Percentiles rank a stretch among this genome's conserved stretches.
phyloP scores from a whole-genome alignment of 2,329 filamentous ascomycete species.

The Aspergillus fumigatus region DNA sequence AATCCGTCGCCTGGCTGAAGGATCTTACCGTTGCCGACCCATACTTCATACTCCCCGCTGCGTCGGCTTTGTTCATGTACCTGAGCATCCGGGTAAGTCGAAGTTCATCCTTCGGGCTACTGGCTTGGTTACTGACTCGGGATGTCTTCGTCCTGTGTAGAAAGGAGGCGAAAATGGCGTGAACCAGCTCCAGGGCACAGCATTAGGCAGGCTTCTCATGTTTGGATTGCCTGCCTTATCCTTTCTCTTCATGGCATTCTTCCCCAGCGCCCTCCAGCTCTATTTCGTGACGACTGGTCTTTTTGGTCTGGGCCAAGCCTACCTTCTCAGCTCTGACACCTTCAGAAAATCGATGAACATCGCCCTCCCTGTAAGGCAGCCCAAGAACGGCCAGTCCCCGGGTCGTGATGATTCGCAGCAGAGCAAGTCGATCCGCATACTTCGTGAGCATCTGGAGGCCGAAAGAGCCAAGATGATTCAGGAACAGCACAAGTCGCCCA shows the following conservation, averaged over 20 bases:
- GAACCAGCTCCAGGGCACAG: slow-evolving; percentile 26
- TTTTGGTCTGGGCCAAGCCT: slow-evolving; percentile 41
- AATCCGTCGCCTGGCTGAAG: slow-evolving; percentile 70
- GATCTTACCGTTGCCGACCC: slow-evolving; percentile 77
- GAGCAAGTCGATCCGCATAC: slow-evolving; percentile 14
- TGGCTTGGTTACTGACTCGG: neutral
- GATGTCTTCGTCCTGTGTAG: slow-evolving; percentile 14
- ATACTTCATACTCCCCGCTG: slow-evolving; percentile 65
- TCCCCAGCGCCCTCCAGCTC: slow-evolving; percentile 57
- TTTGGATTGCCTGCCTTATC: slow-evolving; percentile 51
- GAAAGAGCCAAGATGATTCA: slow-evolving; percentile 10
- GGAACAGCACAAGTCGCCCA: slow-evolving; percentile 5
- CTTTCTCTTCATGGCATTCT: slow-evolving; percentile 50
- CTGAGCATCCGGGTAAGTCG: slow-evolving; percentile 54
- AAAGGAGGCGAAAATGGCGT: slow-evolving; percentile 36
- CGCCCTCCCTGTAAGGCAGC: slow-evolving; percentile 11
- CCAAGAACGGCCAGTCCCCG: neutral
- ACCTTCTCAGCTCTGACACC: slow-evolving; percentile 36
- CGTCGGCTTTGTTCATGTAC: slow-evolving; percentile 55
- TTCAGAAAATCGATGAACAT: slow-evolving; percentile 30
- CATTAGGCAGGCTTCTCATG: slow-evolving; percentile 31
- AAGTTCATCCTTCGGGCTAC: neutral
- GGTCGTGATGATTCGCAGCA: slow-evolving; percentile 1
- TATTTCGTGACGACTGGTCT: slow-evolving; percentile 52
- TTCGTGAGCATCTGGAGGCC: slow-evolving; percentile 11